These are phyloP conservation scores for Neonectria hederae DNA, from an alignment of 2,329 filamentous ascomycete genomes.

Conservation along the genomic window DNA sequence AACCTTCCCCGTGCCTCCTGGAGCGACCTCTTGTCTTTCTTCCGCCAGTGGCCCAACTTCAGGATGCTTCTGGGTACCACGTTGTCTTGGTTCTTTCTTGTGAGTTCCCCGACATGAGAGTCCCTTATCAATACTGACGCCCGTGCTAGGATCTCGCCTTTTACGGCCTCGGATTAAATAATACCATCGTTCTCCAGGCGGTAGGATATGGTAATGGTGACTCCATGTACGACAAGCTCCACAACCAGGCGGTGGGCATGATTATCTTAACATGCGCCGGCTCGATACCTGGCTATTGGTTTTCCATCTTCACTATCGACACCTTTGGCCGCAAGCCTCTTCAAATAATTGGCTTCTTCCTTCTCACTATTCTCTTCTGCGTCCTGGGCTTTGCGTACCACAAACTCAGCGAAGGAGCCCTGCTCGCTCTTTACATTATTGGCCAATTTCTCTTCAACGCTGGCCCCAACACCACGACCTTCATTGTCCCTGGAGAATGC, in stretches of 20 bases:
- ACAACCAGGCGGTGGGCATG: constrained; percentile 79
- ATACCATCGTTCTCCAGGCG: constrained; percentile 72
- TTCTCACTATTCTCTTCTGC: constrained; percentile 70
- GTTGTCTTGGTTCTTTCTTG: constrained; percentile 82
- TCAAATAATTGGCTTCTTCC: constrained; percentile 69
- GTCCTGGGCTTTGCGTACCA: constrained; percentile 70
- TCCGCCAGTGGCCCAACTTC: constrained; percentile 73
- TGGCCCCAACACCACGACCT: constrained; percentile 73
- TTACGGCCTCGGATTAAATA: constrained; percentile 80
- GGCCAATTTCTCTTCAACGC: constrained; percentile 75
- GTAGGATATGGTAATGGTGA: constrained; percentile 75
- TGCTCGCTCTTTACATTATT: constrained; percentile 70
- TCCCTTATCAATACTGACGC: constrained; percentile 17
- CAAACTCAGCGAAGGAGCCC: constrained; percentile 55
- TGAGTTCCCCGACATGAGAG: constrained; percentile 37
- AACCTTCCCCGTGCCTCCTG: constrained; percentile 75
- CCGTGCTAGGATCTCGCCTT: constrained; percentile 67
- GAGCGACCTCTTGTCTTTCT: constrained; percentile 73
- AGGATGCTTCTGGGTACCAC: constrained; percentile 80
- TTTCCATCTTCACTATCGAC: constrained; percentile 77
- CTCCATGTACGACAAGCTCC: constrained; percentile 74
- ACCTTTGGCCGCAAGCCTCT: constrained; percentile 81
- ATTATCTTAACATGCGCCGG: constrained; percentile 81
- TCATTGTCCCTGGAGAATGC: constrained; percentile 71
- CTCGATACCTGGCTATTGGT: constrained; percentile 83